Base-by-base conservation (phyloP, 2,329 filamentous ascomycete genomes). In the Cladosporium sphaerospermum region DNA sequence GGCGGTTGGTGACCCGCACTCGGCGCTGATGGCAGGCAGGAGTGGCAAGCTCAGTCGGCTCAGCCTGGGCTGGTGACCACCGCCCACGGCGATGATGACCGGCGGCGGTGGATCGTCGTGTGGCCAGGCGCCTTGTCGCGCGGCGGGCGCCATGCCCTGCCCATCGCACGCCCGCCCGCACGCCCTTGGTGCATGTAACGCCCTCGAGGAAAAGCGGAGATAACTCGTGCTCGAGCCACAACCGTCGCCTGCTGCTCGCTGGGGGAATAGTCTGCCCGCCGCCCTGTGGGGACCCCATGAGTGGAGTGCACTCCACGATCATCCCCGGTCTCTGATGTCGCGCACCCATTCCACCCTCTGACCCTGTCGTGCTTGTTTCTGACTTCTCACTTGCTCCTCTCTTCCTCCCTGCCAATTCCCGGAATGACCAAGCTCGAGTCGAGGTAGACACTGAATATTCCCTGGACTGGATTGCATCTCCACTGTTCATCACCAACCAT, bases 141-240 rank as follows among this genome's bases (percentile, higher is more conserved):
- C 23, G 39, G 48, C 48, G 48, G 48, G 40, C 48, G 48, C 48
- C 48, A 44, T 51, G 43, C 48, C 48, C 13, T 44, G 44, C 48
- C 43, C 40, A 51, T 51, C 23, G 23, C 23, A 7, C 23, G 23
- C 23, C 48, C 40, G 19, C 48, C 48, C 40, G 19, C 48, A 19
- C 43, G 37, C 48, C 48, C 48, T 51, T 51, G 48, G 48, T 51
- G 48, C 48, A 51, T 43, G 48, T 44, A 44, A 51, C 39, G 39
- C 39, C 47, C 40, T 44, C 40, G 18, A 28, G 5, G 7, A 43
- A 51, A 51, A 51, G 48, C 48, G 48, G 48, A 51, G 48, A 51
- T 51, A 51, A 51, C 48, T 51, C 48, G 48, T 51, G 48, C 48
- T 51, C 48, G 48, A 51, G 48, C 48, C 48, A 51, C 47, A 50